Conservation (phyloP, 1,139 yeast genomes). For the Magnusiomyces paraingens region DNA sequence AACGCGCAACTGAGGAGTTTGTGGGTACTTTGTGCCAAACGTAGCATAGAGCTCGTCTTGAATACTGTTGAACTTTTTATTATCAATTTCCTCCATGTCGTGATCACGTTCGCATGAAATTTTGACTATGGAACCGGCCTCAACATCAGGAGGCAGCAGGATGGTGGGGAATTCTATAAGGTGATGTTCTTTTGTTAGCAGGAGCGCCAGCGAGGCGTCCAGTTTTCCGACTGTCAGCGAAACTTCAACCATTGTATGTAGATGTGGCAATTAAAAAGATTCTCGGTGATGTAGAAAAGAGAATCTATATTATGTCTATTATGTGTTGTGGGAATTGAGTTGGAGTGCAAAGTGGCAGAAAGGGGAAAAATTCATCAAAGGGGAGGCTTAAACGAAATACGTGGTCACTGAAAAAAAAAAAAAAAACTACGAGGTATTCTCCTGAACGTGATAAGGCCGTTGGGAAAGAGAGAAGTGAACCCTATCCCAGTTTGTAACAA, state of each 20-base stretch:
- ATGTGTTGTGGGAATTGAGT: too few species aligned
- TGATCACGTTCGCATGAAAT: slow-evolving; percentile 77
- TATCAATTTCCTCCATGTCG: slow-evolving; percentile 60
- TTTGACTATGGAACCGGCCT: slow-evolving; percentile 90
- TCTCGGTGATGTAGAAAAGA: too few species aligned
- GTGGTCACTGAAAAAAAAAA: not conserved
- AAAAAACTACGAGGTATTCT: not conserved
- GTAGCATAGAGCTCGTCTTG: slow-evolving; percentile 69
- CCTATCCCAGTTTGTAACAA: too few species aligned
- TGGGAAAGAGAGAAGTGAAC: too few species aligned
- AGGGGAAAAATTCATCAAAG: too few species aligned
- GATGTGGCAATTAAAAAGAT: not conserved
- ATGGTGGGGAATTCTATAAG: slow-evolving; percentile 94
- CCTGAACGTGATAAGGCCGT: too few species aligned
- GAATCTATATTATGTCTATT: too few species aligned
- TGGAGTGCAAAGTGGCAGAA: too few species aligned
- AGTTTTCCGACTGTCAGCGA: slow-evolving; percentile 91
- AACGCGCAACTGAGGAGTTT: slow-evolving; percentile 60
- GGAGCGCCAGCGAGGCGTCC: slow-evolving; percentile 88
- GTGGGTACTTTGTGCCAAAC: slow-evolving; percentile 72
- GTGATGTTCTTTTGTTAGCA: slow-evolving; percentile 89
- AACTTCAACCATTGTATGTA: slow-evolving; percentile 61
- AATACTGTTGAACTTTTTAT: slow-evolving; percentile 49
- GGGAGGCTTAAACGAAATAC: too few species aligned
- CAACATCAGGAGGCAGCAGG: slow-evolving; percentile 80